Evolutionary conservation across 257 asterid genomes (phyloP).

Genomic region (Lycium barbarum): DNA sequence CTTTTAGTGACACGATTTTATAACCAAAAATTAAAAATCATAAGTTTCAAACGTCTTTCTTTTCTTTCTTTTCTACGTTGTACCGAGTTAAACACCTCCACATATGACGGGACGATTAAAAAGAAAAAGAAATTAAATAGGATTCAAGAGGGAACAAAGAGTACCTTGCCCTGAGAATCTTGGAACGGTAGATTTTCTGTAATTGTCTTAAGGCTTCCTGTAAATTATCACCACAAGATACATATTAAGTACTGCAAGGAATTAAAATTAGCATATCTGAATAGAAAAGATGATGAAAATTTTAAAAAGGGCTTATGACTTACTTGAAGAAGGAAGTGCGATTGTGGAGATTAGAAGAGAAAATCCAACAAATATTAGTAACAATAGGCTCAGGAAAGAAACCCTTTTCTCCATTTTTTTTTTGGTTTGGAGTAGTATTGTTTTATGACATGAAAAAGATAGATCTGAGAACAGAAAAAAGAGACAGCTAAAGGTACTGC

Average conservation of each 20-base stretch:
- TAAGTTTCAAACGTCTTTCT: background rate
- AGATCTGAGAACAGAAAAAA: background rate
- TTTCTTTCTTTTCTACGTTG: background rate
- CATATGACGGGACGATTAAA: no score
- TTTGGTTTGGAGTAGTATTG: background rate
- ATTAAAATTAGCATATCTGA: background rate
- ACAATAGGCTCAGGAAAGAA: slow-evolving; percentile 20
- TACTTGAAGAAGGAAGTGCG: slow-evolving; percentile 59
- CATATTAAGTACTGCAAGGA: background rate
- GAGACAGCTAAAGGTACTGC: background rate
- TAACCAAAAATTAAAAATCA: no score
- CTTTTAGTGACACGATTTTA: background rate
- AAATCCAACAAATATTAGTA: slow-evolving; percentile 37
- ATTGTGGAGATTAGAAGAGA: slow-evolving; percentile 33
- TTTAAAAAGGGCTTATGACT: background rate
- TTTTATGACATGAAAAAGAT: background rate
- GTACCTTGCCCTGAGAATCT: slow-evolving; percentile 25
- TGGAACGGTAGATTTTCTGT: slow-evolving; percentile 25
- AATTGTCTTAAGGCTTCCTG: slow-evolving; percentile 50
- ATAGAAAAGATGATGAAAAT: background rate
- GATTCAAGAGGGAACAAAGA: background rate
- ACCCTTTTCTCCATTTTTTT: slow-evolving; percentile 35
- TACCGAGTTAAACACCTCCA: background rate
- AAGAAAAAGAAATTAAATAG: background rate
- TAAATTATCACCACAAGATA: slow-evolving; percentile 14